Evolutionary conservation across 805 yeast genomes (phyloP), one percentile per base, ranked within the genome.

Genomic region (Lipomyces yamadae): DNA sequence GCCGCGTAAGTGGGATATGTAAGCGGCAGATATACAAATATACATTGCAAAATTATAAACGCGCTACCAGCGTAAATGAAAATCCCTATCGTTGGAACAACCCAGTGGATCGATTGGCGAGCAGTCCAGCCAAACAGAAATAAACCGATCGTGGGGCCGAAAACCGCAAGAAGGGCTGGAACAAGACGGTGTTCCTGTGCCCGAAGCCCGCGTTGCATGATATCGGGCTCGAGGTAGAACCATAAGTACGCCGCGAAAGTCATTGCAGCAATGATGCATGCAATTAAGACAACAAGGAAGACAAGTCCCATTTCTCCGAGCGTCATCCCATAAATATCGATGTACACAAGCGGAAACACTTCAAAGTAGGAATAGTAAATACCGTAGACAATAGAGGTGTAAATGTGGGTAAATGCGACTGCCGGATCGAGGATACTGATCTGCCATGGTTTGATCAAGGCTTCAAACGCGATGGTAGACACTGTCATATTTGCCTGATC

Each of bases 331-430:
- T 84, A 79, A 30, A 79, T 72, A 1, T 80, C 83, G 5, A 69
- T 64, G 68, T 82, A 87, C 2, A 84, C 86, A 48, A 86, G 77
- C 10, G 91, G 90, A 76, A 85, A 85, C 4, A 85, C 86, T 75
- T 87, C 90, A 71, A 86, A 85, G 79, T 84, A 86, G 32, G 85
- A 74, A 74, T 85, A 87, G 67, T 84, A 70, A 37, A 82, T 75
- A 34, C 87, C 84, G 74, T 86, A 87, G 6, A 81, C 78, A 59
- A 86, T 71, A 0, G 87, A 84, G 70, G 83, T 77, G 74, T 85
- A 86, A 35, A 82, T 24, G 72, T 86, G 81, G 65, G 85, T 81
- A 37, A 85, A 78, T 18, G 86, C 64, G 18, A 86, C 82, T 32
- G 84, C 84, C 0, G 90, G 90, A 73, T 87, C 90, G 59, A 75